phyloP scores from a whole-genome alignment of 2,329 filamentous ascomycete genomes.

The Talaromyces sp. region DNA sequence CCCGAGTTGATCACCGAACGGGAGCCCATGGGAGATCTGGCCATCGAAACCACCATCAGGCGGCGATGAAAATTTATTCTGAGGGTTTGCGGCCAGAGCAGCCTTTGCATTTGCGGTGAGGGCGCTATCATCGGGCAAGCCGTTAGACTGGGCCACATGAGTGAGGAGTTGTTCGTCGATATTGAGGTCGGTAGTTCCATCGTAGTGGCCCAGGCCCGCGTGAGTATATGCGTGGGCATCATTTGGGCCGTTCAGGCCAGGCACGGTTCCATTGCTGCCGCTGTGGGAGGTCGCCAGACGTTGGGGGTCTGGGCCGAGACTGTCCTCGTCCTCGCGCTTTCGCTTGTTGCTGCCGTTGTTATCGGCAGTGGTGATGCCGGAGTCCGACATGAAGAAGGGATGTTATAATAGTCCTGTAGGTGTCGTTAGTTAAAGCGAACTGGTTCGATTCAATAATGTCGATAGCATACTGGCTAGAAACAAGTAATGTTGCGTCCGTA shows the following conservation, averaged over 20 bases:
- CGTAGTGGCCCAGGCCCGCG: conserved; percentile 29
- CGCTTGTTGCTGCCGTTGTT: conserved; percentile 29
- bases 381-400: conserved; percentile 32
- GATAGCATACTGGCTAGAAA: neutral
- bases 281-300: conserved; percentile 32
- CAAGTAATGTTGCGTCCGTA: neutral
- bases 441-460: neutral
- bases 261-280: conserved; percentile 35
- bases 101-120: conserved; percentile 41
- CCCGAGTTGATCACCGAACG: conserved; percentile 37
- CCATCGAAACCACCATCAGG: conserved; percentile 35
- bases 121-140: conserved; percentile 43
- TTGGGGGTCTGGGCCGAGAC: conserved; percentile 34
- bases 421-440: neutral
- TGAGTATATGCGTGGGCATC: conserved; percentile 33
- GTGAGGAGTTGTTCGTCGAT: conserved; percentile 45
- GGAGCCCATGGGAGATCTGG: conserved; percentile 29
- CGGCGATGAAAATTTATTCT: conserved; percentile 42
- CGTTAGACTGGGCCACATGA: conserved; percentile 50
- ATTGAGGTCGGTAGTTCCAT: conserved; percentile 29
- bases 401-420: neutral
- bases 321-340: conserved; percentile 36
- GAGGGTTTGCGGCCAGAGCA: conserved; percentile 40
- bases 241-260: conserved; percentile 17
- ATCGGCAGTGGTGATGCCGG: conserved; percentile 31